phyloP scores from a whole-genome alignment of 2,329 filamentous ascomycete genomes.

The Ophiostoma pallidulum region DNA sequence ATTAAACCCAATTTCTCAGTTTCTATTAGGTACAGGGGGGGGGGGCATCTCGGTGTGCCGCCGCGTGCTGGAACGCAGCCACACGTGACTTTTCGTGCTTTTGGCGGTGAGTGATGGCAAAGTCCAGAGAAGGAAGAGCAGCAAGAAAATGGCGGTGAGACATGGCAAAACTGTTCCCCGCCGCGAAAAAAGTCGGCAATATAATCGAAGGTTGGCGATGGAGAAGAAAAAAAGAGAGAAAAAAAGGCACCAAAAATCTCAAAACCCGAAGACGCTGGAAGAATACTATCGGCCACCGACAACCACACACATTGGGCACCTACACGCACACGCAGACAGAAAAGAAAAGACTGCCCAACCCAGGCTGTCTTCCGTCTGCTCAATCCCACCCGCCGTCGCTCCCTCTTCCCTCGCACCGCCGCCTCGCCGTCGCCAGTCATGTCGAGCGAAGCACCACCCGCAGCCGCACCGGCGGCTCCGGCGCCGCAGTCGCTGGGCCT shows the following conservation, averaged over 20 bases:
- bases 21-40: no score
- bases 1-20: conserved; percentile 12
- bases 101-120: conserved; percentile 11
- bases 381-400: not conserved
- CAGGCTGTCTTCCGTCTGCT: no score
- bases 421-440: conserved; percentile 29
- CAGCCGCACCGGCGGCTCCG: conserved; percentile 25
- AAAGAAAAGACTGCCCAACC: no score
- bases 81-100: not conserved
- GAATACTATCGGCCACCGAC: no score
- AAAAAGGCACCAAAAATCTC: not conserved
- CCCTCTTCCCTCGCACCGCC: no score
- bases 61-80: not conserved
- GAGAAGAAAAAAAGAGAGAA: not conserved
- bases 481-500: conserved; percentile 47
- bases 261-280: not conserved
- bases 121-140: no score
- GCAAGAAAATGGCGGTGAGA: not conserved
- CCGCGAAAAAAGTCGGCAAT: conserved; percentile 7
- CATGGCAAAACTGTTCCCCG: not conserved
- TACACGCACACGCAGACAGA: no score
- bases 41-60: no score
- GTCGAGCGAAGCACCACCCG: conserved; percentile 30
- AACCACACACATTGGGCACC: no score
- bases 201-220: not conserved